Evolutionary conservation across 2,329 filamentous ascomycete species (phyloP), one percentile per base, ranked within the genome.

Genomic region (Monilinia laxa): DNA sequence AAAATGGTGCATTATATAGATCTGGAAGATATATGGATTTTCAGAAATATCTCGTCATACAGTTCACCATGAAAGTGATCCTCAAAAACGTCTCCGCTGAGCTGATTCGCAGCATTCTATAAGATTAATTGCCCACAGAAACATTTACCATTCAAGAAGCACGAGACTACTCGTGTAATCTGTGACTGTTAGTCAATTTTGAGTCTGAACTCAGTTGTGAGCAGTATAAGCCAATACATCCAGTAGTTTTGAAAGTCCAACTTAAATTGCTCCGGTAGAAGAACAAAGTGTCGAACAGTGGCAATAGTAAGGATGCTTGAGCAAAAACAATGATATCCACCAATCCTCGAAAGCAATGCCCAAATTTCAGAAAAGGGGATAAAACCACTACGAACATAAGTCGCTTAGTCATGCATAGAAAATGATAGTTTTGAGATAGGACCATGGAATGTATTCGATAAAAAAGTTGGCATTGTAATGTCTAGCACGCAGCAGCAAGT

Each of bases 401-500:
- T 23, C 42, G 45, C 45, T 60, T 49, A 51, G 42, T 60, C 57
- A 51, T 38, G 20, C 20, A 31, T 35, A 49, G 28, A 16, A 23
- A 12, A 60, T 38, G 28, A 35, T 4, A 38, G 5, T 14, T 20
- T 35, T 51, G 40, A 58, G 40, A 42, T 20, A 35, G 45, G n/a
- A 51, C 25, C 20, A 49, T 23, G 28, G 4, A n/a, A 60, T 35
- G 16, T 18, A 51, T 38, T 60, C 20, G 45, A n/a, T 54, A 45
- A 28, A 62, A 53, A n/a, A 54, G 31, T 53, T 62, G 47, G 7
- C 11, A 53, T 62, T 40, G 10, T 28, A 65, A 35, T 65, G 49
- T 45, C 58, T 59, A 55, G 55, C 54, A 40, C 12, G 49, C 52
- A 42, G 38, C 60, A 42, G 38, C 60, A 63, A 63, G 16, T 54